Evolutionary conservation across 2,329 filamentous ascomycete species (phyloP), one percentile per base, ranked within the genome.

Genomic region (Xylariaceae sp.): DNA sequence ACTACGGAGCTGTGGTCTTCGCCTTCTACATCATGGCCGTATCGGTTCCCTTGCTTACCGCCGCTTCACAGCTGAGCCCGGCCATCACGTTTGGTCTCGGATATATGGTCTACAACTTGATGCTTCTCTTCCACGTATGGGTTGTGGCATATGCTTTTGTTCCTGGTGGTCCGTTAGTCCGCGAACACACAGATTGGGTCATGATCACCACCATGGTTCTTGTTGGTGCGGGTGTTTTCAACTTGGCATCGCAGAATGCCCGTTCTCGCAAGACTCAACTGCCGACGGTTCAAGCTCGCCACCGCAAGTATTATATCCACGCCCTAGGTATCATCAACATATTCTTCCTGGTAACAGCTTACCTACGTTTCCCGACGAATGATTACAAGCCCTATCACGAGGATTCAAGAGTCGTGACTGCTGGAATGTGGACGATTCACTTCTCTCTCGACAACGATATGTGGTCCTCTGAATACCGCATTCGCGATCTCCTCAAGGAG

Each of bases 111-210:
- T 99, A 97, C 79, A 96, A 97, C 74, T 82, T 97, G 68, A 77
- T 97, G 77, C 88, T 97, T 3, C 83, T 99, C n/a, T 96, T 96
- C 79, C 93, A 97, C 71, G 92, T 97, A 57, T 99, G 94, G 94
- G 89, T 97, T 42, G 94, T 99, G 9, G 94, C 94, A 1, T 99
- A 99, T 70, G 94, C 94, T 10, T 99, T 99, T 67, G 94, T 99
- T 2, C 94, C 94, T 1, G 94, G 94, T 55, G 94, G 94, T 1
- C 91, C 91, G 2, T 82, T 96, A 0, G 89, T 99, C 49, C 88
- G 94, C 50, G 94, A 99, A 73, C 92, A 88, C 71, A 99, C 92
- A 1, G 93, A 97, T 72, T 97, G 92, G 89, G 82, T 99, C 70
- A 96, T 97, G 91, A 82, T 85, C 4, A 84, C 83, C 6, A 96